Conservation (phyloP, 768 basidiomycete species). For the Inosperma sp. region DNA sequence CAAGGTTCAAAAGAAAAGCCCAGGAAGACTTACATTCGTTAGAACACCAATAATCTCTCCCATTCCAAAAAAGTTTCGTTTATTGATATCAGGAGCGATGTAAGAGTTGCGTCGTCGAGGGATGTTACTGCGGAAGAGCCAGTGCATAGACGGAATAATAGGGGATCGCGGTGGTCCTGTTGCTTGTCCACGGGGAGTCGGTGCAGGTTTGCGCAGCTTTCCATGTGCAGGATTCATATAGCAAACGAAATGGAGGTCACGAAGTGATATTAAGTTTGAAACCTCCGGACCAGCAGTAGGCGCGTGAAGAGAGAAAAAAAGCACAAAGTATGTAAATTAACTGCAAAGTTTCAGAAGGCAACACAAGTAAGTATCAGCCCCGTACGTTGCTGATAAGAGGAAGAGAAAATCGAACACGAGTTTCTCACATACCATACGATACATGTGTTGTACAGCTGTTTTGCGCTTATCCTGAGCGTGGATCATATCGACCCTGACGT, state of each 20-base stretch:
- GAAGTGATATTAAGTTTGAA: neutral
- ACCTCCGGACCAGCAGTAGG: slow-evolving; percentile 6
- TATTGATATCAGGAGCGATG: slow-evolving; percentile 55
- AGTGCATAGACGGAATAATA: slow-evolving; percentile 47
- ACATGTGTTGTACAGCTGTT: slow-evolving; percentile 1
- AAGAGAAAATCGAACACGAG: neutral
- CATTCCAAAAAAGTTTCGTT: slow-evolving; percentile 74
- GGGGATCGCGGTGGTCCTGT: slow-evolving; percentile 16
- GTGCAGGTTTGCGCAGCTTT: slow-evolving; percentile 11
- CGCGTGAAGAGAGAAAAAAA: neutral
- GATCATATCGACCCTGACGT: no score
- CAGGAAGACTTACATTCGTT: slow-evolving; percentile 53
- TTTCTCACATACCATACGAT: slow-evolving; percentile 1
- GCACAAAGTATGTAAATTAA: neutral
- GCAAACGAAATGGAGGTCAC: neutral
- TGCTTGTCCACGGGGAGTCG: slow-evolving; percentile 19
- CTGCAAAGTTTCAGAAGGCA: neutral
- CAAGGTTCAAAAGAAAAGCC: neutral
- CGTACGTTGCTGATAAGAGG: neutral
- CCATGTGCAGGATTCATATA: slow-evolving; percentile 23
- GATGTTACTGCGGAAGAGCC: slow-evolving; percentile 73
- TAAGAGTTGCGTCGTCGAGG: slow-evolving; percentile 60
- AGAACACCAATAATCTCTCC: slow-evolving; percentile 74
- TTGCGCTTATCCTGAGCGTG: slow-evolving; percentile 14
- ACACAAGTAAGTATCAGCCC: neutral